Base-by-base conservation (phyloP, 805 yeast genomes). In the Lipomyces starkeyi region DNA sequence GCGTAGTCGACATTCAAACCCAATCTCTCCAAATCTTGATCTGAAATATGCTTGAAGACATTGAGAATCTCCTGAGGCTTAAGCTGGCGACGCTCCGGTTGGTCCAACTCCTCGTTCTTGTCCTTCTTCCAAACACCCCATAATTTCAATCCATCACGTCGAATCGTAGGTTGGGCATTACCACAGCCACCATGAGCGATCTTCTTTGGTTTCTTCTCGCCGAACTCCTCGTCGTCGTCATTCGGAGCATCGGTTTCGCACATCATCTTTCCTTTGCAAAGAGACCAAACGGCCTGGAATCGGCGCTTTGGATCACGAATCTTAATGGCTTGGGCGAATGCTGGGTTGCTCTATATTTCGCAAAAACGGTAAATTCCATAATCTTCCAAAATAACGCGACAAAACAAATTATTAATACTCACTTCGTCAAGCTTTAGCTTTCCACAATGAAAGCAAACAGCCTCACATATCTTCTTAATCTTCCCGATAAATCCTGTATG, bases 391-490 rank as follows among this genome's bases (percentile, higher is more conserved):
- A n/a, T 17, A 32, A 17, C 14, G 17, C 49, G 20, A 25, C 27
- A 34, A 57, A 56, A 9, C 49, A 9, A 37, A 53, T 27, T 56
- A 58, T 17, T 75, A 61, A 79, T 83, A 68, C 83, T 81, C 59
- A 83, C 79, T 80, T 93, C 98, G 79, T 95, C 98, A 53, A 93
- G 82, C 73, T 93, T 83, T 69, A 95, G 78, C 79, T 94, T 95
- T 78, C 99, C 99, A 84, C 99, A 95, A 82, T 95, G 97, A 93
- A 95, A 93, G 83, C 99, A 95, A 37, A 94, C 94, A 81, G 95
- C 91, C 79, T 95, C 99, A 79, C 97, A 90, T 52, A 92, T 91
- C 79, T 95, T 95, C 78, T 95, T 95, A 76, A 95, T 94, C 78
- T 91, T 94, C 59, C 96, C 86, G 76, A 95, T 88, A 80, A 92